Evolutionary conservation across 495 filamentous ascomycete species (phyloP), one percentile per base, ranked within the genome.

Genomic region (Aspergillus conjunctus): DNA sequence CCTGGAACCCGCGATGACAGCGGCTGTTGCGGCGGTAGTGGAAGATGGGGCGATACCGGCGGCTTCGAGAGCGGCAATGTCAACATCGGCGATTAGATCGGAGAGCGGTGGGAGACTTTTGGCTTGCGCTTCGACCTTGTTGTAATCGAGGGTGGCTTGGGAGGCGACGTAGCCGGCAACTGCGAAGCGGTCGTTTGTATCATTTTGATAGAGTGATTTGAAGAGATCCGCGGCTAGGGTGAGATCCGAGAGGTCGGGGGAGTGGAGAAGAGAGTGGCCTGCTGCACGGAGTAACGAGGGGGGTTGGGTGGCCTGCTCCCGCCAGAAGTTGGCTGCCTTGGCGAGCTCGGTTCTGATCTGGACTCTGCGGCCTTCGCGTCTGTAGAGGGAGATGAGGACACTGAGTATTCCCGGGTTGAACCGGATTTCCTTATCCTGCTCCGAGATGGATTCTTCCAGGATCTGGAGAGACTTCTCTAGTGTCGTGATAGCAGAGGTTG

Each of bases 401-500:
- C 89, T 90, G 15, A 97, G 82, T 0, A 99, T 78, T 26, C 95
- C 95, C 0, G 95, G 94, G 33, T 91, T 87, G 70, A 87, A 95
- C 31, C 91, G 89, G 32, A 88, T 85, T 32, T 86, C 82, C 52
- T 84, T 79, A 60, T 91, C 84, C 30, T 81, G 70, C 54, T 85
- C 71, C 12, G 86, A 83, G 9, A 79, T 80, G 11, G 86, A 86
- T 34, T 83, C 73, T 63, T 93, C 90, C n/a, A 96, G 81, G 17
- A 81, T 82, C 59, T 81, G 84, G 41, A 96, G 79, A 63, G 91
- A 89, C 12, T 81, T 76, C 66, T 96, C 91, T 17, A 99, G 77
- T 7, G 91, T 81, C 45, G 77, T 79, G 55, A 92, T 86, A 2
- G 95, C 94, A 5, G 88, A 86, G 18, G 82, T 87, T 52, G 86